phyloP scores from a whole-genome alignment of 106 monocot genomes.

The Apostasia ramifera region DNA sequence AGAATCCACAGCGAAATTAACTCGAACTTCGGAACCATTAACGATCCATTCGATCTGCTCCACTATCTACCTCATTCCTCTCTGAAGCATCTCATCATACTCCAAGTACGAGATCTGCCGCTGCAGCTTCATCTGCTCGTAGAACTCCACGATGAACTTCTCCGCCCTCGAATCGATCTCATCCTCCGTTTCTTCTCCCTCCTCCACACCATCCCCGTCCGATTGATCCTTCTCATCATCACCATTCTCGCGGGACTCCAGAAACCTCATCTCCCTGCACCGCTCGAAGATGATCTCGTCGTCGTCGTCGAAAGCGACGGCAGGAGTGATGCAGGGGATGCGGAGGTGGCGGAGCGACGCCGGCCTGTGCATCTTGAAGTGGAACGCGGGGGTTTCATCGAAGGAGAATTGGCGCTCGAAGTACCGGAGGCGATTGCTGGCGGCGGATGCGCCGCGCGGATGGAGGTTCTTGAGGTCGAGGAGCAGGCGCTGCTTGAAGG shows the following conservation, averaged over 20 bases:
- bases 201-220: not conserved
- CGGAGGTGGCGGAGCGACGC: conserved; percentile 21
- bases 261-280: not conserved
- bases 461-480: conserved; percentile 13
- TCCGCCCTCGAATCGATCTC: conserved; percentile 22
- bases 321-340: conserved; percentile 41
- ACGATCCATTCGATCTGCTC: no score
- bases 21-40: no score
- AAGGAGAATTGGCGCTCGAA: conserved; percentile 52
- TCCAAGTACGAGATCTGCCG: conserved; percentile 12
- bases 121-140: conserved; percentile 22
- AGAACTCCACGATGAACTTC: conserved; percentile 21
- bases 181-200: not conserved
- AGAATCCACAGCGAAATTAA: no score
- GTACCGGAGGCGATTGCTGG: not conserved
- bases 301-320: conserved; percentile 5
- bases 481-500: conserved; percentile 13
- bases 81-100: conserved; percentile 16
- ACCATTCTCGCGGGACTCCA: not conserved
- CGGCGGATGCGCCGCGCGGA: not conserved
- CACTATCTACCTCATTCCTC: not conserved
- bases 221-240: not conserved
- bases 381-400: conserved; percentile 56
- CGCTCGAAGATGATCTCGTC: conserved; percentile 6
- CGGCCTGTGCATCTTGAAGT: conserved; percentile 25